These are phyloP conservation scores for Cydonia oblonga DNA, from an alignment of 331 rosid genomes.

Conservation along the genomic window DNA sequence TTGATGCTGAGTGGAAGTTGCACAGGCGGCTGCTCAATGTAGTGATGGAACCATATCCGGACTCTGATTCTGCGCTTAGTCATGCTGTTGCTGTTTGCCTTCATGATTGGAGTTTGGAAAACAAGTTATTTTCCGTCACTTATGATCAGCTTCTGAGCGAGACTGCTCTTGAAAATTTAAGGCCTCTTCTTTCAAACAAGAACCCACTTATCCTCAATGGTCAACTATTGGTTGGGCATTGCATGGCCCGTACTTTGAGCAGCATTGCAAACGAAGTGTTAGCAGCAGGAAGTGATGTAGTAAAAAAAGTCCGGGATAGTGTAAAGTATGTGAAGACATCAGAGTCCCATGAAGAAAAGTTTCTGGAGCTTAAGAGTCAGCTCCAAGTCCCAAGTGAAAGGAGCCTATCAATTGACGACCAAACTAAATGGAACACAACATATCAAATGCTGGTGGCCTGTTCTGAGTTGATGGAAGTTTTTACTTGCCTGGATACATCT, in stretches of 20 bases:
- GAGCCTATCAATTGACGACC: slow-evolving; percentile 66
- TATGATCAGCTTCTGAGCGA: slow-evolving; percentile 36
- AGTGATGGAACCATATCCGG: slow-evolving; percentile 89
- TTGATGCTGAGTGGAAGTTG: slow-evolving; percentile 80
- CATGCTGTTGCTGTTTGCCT: slow-evolving; percentile 87
- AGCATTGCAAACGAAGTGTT: slow-evolving; percentile 56
- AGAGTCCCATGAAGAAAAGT: slow-evolving; percentile 79
- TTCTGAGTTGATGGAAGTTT: slow-evolving; percentile 74
- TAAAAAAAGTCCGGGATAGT: slow-evolving; percentile 60
- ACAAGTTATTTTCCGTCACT: slow-evolving; percentile 71
- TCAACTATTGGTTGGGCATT: slow-evolving; percentile 60
- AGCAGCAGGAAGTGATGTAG: slow-evolving; percentile 31
- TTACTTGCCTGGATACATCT: slow-evolving; percentile 68
- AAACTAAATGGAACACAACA: slow-evolving; percentile 75
- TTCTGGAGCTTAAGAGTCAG: slow-evolving; percentile 61
- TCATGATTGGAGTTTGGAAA: slow-evolving; percentile 79
- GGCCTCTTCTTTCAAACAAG: slow-evolving; percentile 65
- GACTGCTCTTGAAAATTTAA: slow-evolving; percentile 52
- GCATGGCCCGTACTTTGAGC: slow-evolving; percentile 69
- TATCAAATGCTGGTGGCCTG: slow-evolving; percentile 83
- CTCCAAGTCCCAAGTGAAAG: slow-evolving; percentile 87
- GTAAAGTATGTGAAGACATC: slow-evolving; percentile 89
- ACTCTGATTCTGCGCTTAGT: slow-evolving; percentile 58
- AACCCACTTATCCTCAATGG: slow-evolving; percentile 76
- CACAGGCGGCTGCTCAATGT: slow-evolving; percentile 79